Evolutionary conservation across 192 early-diverging fungal species (phyloP).

Genomic region (Coemansia javaensis): DNA sequence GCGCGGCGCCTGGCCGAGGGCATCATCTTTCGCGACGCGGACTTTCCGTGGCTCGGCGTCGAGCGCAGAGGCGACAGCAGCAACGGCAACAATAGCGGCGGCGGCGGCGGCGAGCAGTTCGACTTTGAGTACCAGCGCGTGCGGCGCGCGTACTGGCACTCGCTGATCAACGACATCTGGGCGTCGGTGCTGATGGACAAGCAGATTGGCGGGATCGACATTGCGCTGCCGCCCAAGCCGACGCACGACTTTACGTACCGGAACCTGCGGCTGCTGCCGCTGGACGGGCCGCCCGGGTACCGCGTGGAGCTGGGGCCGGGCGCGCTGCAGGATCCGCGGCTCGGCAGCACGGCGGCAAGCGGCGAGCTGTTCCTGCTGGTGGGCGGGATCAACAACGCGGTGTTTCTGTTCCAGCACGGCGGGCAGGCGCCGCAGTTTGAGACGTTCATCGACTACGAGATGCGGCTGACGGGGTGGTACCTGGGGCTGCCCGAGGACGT

Average conservation of each 20-base stretch:
- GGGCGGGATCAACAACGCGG: conserved; percentile 38
- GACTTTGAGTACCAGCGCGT: conserved; percentile 51
- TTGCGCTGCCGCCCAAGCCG: conserved; percentile 31
- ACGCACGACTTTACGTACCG: conserved; percentile 45
- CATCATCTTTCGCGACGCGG: conserved; percentile 39
- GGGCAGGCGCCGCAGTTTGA: conserved; percentile 27
- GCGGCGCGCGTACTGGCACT: conserved; percentile 51
- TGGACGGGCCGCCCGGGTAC: conserved; percentile 28
- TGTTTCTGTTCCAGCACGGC: conserved; percentile 36
- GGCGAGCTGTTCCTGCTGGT: conserved; percentile 45
- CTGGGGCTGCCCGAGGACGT: conserved; percentile 31
- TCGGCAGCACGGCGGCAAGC: conserved; percentile 38
- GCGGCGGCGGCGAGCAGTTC: conserved; percentile 23
- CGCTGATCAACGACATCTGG: conserved; percentile 49
- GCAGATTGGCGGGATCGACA: conserved; percentile 39
- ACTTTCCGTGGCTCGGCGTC: conserved; percentile 46
- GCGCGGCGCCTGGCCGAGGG: conserved; percentile 44
- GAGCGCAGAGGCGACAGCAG: too few species aligned
- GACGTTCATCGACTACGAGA: conserved; percentile 43
- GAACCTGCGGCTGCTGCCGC: conserved; percentile 12
- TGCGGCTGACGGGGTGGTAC: conserved; percentile 49
- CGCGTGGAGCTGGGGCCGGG: conserved; percentile 18
- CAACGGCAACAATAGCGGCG: too few species aligned
- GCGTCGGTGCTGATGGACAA: conserved; percentile 48
- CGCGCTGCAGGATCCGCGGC: conserved; percentile 25